Base-by-base conservation (phyloP, 2,329 filamentous ascomycete genomes). In the Pseudogymnoascus sp. region DNA sequence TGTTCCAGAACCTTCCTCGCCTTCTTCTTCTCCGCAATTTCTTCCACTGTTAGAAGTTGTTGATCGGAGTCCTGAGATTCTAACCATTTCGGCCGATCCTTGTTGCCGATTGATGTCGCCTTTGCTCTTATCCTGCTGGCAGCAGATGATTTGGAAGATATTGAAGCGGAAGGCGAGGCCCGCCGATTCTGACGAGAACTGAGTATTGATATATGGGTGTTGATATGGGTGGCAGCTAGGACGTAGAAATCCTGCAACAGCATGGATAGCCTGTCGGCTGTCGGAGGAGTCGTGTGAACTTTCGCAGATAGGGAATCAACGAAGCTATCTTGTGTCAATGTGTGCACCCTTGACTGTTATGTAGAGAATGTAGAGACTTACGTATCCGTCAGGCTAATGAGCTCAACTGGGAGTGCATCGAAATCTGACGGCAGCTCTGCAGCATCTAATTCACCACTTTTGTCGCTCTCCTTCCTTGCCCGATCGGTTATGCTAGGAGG, bases 191-290 rank as follows among this genome's bases (percentile, higher is more conserved):
- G 85, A 43, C 87, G 84, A 19, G 88, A 89, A 2, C 89, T 89
- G 12, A 97, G 80, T 2, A 89, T 85, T 37, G 88, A 89, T 67
- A 97, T 90, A 73, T 98, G 93, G 0, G 91, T 96, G 61, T 86
- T 84, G 64, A 98, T 93, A 69, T 95, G 90, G 1, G 86, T 82
- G 10, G 91, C 89, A 22, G 93, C 91, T 63, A 87, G 84, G 43
- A 83, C 79, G 73, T 99, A 99, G 75, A 98, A 99, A 63, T 96
- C 91, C 76, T 99, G 95, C 73, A 98, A 98, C 61, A 95, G 82
- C n/a, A 85, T 83, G 7, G 92, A 89, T 14, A 98, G 82, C 66
- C 84, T 88, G 59, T 96, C 91, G 71, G 96, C 89, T 53, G 85
- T 90, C 0, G 95, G 88, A 4, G 95, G 95, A 4, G 86, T 87